Conservation (phyloP, 1,284 basidiomycete genomes). For the Fomitiporia mediterranea region DNA sequence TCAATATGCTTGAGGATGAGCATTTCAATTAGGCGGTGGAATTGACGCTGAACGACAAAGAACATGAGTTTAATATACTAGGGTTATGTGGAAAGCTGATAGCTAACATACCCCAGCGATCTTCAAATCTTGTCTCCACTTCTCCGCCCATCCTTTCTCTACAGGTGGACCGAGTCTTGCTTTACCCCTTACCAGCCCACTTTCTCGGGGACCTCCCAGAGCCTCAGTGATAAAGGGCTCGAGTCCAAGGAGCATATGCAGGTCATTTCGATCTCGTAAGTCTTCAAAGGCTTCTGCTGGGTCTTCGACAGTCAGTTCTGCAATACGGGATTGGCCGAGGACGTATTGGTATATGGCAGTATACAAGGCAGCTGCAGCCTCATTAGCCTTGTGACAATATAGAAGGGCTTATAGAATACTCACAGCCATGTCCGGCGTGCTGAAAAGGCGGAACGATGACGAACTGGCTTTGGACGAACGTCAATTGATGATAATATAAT, state of each 20-base stretch:
- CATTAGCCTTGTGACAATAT: too few relatives aligned
- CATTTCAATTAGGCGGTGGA: conserved; percentile 90
- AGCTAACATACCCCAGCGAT: conserved; percentile 70
- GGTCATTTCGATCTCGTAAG: conserved; percentile 88
- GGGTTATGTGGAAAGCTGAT: neutral
- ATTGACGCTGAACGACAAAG: conserved; percentile 69
- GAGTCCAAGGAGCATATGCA: conserved; percentile 71
- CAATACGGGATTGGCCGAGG: conserved; percentile 60
- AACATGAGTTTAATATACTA: neutral
- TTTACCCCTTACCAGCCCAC: conserved; percentile 33
- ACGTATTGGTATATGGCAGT: conserved; percentile 80
- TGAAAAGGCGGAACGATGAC: conserved; percentile 92
- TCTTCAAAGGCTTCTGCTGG: conserved; percentile 96
- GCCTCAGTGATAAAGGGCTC: conserved; percentile 64
- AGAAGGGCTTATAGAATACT: too few relatives aligned
- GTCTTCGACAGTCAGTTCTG: conserved; percentile 95
- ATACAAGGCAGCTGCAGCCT: conserved; percentile 79
- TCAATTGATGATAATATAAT: neutral
- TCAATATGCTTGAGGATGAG: conserved; percentile 75
- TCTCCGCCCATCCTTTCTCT: conserved; percentile 76
- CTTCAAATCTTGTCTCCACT: conserved; percentile 79
- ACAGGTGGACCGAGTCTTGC: conserved; percentile 74
- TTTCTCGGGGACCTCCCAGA: conserved; percentile 38
- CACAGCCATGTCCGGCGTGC: conserved; percentile 85
- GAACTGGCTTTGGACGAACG: conserved; percentile 66